phyloP scores from a whole-genome alignment of 148 eudicot genomes.

The Arctostaphylos glauca region DNA sequence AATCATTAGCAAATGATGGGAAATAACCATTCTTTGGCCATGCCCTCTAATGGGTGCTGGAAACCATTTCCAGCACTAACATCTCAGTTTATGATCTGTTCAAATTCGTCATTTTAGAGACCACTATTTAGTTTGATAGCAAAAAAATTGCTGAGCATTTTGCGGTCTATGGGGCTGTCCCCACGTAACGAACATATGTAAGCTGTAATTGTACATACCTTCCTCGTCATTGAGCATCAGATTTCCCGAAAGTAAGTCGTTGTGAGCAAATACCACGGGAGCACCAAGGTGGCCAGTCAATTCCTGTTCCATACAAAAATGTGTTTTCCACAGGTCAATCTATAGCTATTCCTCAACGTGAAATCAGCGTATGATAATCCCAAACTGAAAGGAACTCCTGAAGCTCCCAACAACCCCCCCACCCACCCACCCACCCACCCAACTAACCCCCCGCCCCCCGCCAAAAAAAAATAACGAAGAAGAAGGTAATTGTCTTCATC shows the following conservation, averaged over 20 bases:
- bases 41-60: neutral
- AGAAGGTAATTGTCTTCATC: neutral
- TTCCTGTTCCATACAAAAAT: constrained; percentile 54
- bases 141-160: neutral
- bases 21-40: neutral
- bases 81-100: neutral
- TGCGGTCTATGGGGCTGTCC: neutral
- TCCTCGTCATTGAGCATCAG: constrained; percentile 81
- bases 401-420: neutral
- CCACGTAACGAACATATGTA: neutral
- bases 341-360: neutral
- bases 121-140: neutral
- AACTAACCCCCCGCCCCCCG: too few relatives aligned
- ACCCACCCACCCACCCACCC: too few relatives aligned
- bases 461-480: too few relatives aligned
- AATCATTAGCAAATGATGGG: neutral
- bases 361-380: neutral
- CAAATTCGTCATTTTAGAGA: neutral
- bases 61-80: neutral
- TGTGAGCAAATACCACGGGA: constrained; percentile 88
- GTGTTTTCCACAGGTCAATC: constrained; percentile 17
- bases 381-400: neutral
- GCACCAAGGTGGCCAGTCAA: constrained; percentile 64
- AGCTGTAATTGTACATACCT: constrained; percentile 38
- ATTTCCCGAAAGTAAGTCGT: constrained; percentile 94